These are phyloP conservation scores for Scheffersomyces stipitis DNA, from an alignment of 805 yeast species.

Conservation along the genomic window DNA sequence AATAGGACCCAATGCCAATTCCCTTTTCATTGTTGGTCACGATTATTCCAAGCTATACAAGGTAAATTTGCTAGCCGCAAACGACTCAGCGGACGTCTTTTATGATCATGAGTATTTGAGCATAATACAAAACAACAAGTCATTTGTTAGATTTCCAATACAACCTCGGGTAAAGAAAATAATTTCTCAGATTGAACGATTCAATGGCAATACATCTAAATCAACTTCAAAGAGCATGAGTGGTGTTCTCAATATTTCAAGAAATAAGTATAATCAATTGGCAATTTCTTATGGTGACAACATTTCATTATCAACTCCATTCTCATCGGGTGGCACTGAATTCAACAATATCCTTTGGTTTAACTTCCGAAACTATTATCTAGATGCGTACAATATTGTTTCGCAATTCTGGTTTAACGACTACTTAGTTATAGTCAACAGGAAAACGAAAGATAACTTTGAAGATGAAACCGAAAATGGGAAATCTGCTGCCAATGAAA, in stretches of 20 bases:
- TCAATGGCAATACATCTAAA: constrained; percentile 15
- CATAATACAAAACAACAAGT: constrained; percentile 16
- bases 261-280: constrained; percentile 24
- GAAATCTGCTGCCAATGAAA: constrained; percentile 5
- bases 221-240: constrained; percentile 16
- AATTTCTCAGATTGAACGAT: constrained; percentile 19
- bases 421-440: constrained; percentile 33
- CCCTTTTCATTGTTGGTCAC: constrained; percentile 14
- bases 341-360: constrained; percentile 41
- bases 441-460: constrained; percentile 18
- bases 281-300: constrained; percentile 28
- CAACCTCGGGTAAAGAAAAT: constrained; percentile 29
- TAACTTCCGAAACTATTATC: constrained; percentile 31
- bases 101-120: constrained; percentile 27
- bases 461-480: constrained; percentile 9
- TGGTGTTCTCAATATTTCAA: constrained; percentile 23
- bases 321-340: constrained; percentile 14
- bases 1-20: constrained; percentile 27
- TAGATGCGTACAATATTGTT: constrained; percentile 33
- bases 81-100: constrained; percentile 16
- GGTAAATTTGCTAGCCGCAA: constrained; percentile 17
- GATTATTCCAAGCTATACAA: constrained; percentile 16
- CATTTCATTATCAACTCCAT: constrained; percentile 32
- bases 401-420: constrained; percentile 37
- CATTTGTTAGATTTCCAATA: constrained; percentile 28